A percentile compares a stretch with the other conserved stretches of the same genome.
These are phyloP conservation scores for Hypomyces rosellus DNA, from an alignment of 2,329 filamentous ascomycete genomes.

Conservation along the genomic window DNA sequence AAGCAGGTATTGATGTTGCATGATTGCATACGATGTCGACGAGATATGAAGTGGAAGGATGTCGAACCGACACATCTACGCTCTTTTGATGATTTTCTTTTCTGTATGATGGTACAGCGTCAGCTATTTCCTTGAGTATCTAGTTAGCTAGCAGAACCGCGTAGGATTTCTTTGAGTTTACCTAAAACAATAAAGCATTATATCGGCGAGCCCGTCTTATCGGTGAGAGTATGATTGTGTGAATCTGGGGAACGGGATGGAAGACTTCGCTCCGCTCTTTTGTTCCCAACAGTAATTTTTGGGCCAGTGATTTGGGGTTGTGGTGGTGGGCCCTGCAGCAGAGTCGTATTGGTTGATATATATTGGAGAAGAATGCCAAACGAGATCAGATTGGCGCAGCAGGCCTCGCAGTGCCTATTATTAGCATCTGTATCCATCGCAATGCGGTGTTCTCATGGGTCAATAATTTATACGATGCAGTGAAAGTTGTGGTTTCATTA, in stretches of 20 bases:
- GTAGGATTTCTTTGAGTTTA: slow-evolving; percentile 6
- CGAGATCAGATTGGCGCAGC: slow-evolving; percentile 30
- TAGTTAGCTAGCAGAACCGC: background rate
- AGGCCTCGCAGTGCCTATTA: slow-evolving; percentile 21
- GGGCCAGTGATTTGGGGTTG: too few relatives aligned
- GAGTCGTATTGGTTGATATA: slow-evolving; percentile 23
- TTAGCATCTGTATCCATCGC: slow-evolving; percentile 2
- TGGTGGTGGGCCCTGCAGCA: slow-evolving; percentile 14
- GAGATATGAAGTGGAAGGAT: slow-evolving; percentile 4
- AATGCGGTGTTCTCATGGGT: background rate
- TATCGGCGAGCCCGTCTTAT: too few relatives aligned
- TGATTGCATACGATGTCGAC: background rate
- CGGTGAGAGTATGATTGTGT: too few relatives aligned
- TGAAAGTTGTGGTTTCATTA: background rate
- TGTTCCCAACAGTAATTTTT: too few relatives aligned
- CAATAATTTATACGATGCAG: background rate
- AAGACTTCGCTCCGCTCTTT: too few relatives aligned
- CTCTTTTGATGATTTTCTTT: slow-evolving; percentile 16
- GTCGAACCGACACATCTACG: slow-evolving; percentile 12
- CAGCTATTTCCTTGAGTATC: background rate
- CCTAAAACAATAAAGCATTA: background rate
- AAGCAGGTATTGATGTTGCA: slow-evolving; percentile 5
- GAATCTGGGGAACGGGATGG: too few relatives aligned
- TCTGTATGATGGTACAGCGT: background rate
- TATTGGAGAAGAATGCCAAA: slow-evolving; percentile 31